A percentile compares a stretch with the other conserved stretches of the same genome.
Evolutionary conservation across 2,329 filamentous ascomycete species (phyloP).

Genomic region (Pseudogymnoascus pannorum): DNA sequence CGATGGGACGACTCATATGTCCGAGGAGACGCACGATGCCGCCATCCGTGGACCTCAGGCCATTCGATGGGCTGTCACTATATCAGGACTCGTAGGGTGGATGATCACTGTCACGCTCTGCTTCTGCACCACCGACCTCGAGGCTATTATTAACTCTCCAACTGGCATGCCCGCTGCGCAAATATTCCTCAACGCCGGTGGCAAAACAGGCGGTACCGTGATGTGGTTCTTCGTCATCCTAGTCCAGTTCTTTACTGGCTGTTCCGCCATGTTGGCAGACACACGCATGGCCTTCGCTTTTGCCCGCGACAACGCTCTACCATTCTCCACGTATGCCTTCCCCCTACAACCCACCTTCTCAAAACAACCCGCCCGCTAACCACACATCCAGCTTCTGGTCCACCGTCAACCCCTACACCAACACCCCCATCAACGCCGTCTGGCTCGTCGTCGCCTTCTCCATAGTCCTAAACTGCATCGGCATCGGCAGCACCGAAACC

Average conservation of each 20-base stretch:
- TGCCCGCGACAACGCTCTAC: constrained; percentile 51
- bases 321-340: constrained; percentile 45
- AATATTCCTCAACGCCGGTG: constrained; percentile 53
- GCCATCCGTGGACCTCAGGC: constrained; percentile 52
- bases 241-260: constrained; percentile 58
- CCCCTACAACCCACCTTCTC: not conserved
- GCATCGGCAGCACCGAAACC: constrained; percentile 42
- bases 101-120: constrained; percentile 56
- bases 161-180: constrained; percentile 54
- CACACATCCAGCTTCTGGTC: constrained; percentile 39
- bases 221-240: constrained; percentile 58
- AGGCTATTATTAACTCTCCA: constrained; percentile 46
- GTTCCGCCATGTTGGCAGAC: constrained; percentile 56
- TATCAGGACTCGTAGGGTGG: constrained; percentile 54
- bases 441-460: constrained; percentile 57
- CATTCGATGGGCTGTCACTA: constrained; percentile 50
- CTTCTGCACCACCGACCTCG: constrained; percentile 53
- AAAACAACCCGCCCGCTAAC: not conserved
- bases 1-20: constrained; percentile 61
- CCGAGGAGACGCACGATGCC: constrained; percentile 59
- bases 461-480: constrained; percentile 42
- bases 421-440: constrained; percentile 55
- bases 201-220: constrained; percentile 45
- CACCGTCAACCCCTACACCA: constrained; percentile 44
- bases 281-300: constrained; percentile 57